Conservation (phyloP, 139 green algal species). For the Coccomyxa sp. region DNA sequence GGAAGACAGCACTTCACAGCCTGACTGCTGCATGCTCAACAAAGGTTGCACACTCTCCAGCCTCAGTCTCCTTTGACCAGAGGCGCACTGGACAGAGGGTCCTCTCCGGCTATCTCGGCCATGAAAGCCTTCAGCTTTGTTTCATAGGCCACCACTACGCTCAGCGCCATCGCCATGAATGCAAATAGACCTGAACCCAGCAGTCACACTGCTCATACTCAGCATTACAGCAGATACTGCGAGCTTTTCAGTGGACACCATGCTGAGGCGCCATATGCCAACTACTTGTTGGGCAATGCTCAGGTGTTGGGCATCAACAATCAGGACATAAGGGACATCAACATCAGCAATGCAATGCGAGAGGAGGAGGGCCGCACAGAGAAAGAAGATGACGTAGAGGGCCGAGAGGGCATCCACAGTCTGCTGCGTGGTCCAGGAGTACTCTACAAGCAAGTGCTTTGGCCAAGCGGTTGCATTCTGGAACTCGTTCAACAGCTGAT, state of each 20-base stretch:
- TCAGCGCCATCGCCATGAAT: not conserved
- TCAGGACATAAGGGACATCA: not conserved
- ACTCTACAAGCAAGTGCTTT: not conserved
- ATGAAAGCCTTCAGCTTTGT: not conserved
- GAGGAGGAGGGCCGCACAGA: not conserved
- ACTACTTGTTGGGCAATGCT: not conserved
- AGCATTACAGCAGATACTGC: not conserved
- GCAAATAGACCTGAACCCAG: not conserved
- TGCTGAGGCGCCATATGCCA: not conserved
- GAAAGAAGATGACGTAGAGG: not conserved
- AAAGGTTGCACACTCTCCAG: not conserved
- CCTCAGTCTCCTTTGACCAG: not conserved
- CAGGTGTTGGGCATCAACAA: not conserved
- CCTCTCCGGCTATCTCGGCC: not conserved
- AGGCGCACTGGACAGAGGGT: not conserved
- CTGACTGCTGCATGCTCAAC: too few species aligned
- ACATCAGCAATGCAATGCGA: too few species aligned
- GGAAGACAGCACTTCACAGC: too few species aligned
- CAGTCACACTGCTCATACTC: too few species aligned
- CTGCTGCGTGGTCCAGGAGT: not conserved
- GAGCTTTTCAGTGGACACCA: not conserved
- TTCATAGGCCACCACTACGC: not conserved
- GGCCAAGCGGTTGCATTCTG: not conserved
- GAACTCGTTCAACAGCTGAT: not conserved
- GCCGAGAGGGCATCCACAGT: not conserved